phyloP scores from a whole-genome alignment of 768 basidiomycete genomes.

The Xerocomus brunneocitrinus region DNA sequence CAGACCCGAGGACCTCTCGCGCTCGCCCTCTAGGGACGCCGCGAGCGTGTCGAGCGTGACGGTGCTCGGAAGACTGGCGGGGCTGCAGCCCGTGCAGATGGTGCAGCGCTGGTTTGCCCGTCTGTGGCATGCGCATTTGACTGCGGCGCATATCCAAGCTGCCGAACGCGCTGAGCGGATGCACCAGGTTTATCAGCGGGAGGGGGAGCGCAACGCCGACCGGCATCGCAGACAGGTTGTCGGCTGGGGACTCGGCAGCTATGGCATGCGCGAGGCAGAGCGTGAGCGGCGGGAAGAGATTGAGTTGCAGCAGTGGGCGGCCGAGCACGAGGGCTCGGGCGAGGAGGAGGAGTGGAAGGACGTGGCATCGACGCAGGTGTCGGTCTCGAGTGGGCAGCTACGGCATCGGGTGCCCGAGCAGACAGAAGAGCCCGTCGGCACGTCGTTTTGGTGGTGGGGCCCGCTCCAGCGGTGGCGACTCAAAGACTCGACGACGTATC shows the following conservation, averaged over 20 bases:
- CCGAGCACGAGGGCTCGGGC: neutral
- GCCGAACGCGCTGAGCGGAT: conserved; percentile 63
- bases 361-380: neutral
- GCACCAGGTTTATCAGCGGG: conserved; percentile 50
- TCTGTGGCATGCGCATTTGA: conserved; percentile 65
- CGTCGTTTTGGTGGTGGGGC: conserved; percentile 78
- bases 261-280: conserved; percentile 41
- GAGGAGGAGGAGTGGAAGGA: conserved; percentile 22
- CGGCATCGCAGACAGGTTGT: conserved; percentile 29
- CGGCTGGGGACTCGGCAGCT: conserved; percentile 76
- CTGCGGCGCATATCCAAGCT: conserved; percentile 67
- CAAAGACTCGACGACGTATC: conserved; percentile 71
- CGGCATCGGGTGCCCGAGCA: conserved; percentile 8
- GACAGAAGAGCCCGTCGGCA: conserved; percentile 8
- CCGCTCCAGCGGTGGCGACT: conserved; percentile 71
- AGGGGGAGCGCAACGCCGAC: conserved; percentile 21
- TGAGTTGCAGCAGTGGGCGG: neutral
- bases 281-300: conserved; percentile 26
- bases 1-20: neutral
- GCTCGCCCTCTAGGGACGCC: conserved; percentile 9
- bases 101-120: conserved; percentile 54
- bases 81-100: conserved; percentile 21
- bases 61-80: neutral
- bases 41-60: neutral
- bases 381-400: neutral